Evolutionary conservation across 2,329 filamentous ascomycete species (phyloP).

Genomic region (Cordyceps cateniannulata): DNA sequence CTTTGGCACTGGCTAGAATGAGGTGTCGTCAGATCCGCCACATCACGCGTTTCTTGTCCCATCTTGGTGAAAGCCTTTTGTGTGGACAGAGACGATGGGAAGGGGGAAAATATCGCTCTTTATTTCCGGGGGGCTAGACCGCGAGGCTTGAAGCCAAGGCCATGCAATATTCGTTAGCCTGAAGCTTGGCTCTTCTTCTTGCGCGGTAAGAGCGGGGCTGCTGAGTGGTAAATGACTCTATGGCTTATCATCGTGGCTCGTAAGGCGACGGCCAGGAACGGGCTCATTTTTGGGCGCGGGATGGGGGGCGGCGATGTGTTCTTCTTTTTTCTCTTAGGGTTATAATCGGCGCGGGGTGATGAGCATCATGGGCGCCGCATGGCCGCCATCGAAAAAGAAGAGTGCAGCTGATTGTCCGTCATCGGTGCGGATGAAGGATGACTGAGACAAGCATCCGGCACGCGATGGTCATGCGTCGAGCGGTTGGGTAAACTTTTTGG

Average conservation of each 20-base stretch:
- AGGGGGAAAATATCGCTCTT: background rate
- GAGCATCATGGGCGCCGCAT: background rate
- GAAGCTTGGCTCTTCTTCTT: background rate
- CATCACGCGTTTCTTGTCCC: background rate
- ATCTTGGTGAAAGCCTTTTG: background rate
- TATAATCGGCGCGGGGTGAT: background rate
- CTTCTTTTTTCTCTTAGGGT: background rate
- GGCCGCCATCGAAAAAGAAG: background rate
- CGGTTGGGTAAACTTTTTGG: background rate
- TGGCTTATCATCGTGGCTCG: background rate
- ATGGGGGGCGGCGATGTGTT: too few relatives aligned
- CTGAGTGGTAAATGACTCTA: background rate
- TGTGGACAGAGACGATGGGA: background rate
- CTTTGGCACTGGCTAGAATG: too few relatives aligned
- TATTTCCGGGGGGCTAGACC: background rate
- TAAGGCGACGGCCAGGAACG: background rate
- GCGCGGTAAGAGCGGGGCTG: background rate
- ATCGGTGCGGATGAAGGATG: background rate
- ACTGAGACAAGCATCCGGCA: background rate
- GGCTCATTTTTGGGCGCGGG: background rate
- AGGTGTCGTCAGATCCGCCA: background rate
- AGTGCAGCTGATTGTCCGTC: background rate
- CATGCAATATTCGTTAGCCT: background rate
- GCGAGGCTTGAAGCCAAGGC: background rate
- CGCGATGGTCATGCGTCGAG: background rate